Base-by-base conservation (phyloP, 257 asterid genomes). In the Jacaranda mimosifolia region DNA sequence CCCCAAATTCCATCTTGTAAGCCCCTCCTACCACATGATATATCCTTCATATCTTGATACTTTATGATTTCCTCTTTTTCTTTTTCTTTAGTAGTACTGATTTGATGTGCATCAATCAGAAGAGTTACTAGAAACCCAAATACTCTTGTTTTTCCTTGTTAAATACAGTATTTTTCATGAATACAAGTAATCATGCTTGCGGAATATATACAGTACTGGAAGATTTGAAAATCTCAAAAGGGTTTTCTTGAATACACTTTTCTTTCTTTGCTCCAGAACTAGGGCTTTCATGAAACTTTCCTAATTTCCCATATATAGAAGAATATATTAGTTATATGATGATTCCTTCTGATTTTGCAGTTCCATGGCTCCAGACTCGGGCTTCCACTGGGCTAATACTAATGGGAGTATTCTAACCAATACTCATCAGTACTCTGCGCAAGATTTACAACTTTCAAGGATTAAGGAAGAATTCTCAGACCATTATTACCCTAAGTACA, bases 1-100 rank as follows among this genome's bases (percentile, higher is more conserved):
- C 85, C 80, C 83, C 89, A 17, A 77, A 69, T 78, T 46, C 83
- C 75, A 62, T 81, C 76, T 82, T 86, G 94, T 89, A 84, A 87
- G 90, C 32, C 32, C 32, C 2, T 2, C 32, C 32, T 2, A 26
- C 2, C 32, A 26, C 32, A 26, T 26, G 32, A 26, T 26, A 26
- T 26, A 26, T 26, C 32, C 32, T 26, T 26, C 32, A 26, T 26
- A 26, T 26, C 32, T 26, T 26, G 32, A 26, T 26, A 26, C 32
- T 26, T 53, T 53, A 10, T 13, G n/a, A 4, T 53, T n/a, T 10
- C 2, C 15, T 53, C 19, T 63, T 11, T 15, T 58, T 59, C 7
- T 70, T 80, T 63, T 70, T 76, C 76, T 71, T 80, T 72, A 7
- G 73, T 12, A 48, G 73, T 12, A 48, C 14, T 83, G 86, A 76